Conservation (phyloP, 305 asterid species). For the Fraxinus albicans region DNA sequence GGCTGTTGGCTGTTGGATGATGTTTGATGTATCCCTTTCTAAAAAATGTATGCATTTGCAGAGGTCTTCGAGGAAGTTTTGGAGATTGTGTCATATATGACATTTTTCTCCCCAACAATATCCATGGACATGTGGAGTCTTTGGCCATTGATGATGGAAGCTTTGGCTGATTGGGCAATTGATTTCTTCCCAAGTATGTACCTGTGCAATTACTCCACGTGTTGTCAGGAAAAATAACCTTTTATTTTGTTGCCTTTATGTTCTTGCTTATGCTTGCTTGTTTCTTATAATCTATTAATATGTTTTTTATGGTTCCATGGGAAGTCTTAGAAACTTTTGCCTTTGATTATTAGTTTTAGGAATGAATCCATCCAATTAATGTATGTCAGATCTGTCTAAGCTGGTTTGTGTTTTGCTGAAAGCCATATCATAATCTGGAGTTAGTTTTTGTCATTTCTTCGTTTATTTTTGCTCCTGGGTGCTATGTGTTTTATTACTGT, state of each 20-base stretch:
- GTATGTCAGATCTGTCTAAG: neutral
- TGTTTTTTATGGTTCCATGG: neutral
- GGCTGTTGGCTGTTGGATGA: neutral
- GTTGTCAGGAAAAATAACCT: neutral
- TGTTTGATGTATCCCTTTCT: neutral
- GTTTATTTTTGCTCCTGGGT: neutral
- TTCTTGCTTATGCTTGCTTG: neutral
- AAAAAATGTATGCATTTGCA: slow-evolving; percentile 39
- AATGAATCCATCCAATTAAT: neutral
- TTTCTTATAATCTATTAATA: slow-evolving; percentile 1
- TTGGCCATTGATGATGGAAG: slow-evolving; percentile 96
- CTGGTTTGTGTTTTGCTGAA: neutral
- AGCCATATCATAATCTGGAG: neutral
- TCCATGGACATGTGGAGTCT: slow-evolving; percentile 98
- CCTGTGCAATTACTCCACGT: neutral
- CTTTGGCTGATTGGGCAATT: slow-evolving; percentile 97
- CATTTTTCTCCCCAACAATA: slow-evolving; percentile 91
- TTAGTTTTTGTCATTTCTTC: neutral
- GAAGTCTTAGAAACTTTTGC: slow-evolving; percentile 1
- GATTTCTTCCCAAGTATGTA: slow-evolving; percentile 93
- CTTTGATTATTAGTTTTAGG: slow-evolving; percentile 1
- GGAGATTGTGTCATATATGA: slow-evolving; percentile 98
- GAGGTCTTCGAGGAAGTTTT: slow-evolving; percentile 98
- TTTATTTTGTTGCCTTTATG: neutral
- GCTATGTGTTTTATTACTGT: neutral